Evolutionary conservation across 441 rosid species (phyloP), one percentile per base, ranked within the genome.

Genomic region (Populus hybrid): DNA sequence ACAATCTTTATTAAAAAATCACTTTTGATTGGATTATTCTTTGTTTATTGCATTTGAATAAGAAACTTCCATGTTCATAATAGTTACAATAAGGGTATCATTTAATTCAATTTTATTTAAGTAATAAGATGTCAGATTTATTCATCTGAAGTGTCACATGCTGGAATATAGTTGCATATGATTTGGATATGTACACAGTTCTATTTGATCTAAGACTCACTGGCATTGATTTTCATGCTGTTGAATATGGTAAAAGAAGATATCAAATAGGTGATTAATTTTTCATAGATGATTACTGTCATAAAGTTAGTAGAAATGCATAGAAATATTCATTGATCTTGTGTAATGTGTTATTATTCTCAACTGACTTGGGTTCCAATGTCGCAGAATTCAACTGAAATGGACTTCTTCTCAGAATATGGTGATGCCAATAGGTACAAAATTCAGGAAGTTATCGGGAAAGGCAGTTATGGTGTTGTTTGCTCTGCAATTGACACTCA

Each of bases 381-480:
- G 75, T 70, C 83, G 76, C 91, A 94, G 97, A 87, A 83, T 79
- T 77, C 86, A 72, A 82, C 88, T 61, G 95, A 88, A 78, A 76
- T 88, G 82, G 96, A 90, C 24, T 92, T 96, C 82, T 93, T 96
- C 90, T 87, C 98, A 0, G 98, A 92, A 84, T 94, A 93, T 73
- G 98, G 96, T 20, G 99, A 96, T 83, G 94, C 94, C 21, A 94
- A 86, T 79, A 87, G 94, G 74, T 93, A 94, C 61, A 86, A 82
- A 83, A 87, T 91, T 78, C 89, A 87, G 71, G 97, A 94, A 88
- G 92, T 91, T 29, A 85, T 93, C 69, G 98, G 98, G 16, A 94
- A 91, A 83, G 98, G 98, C 81, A 93, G 98, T 85, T 94, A 94
- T 73, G 98, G 95, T 23, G 90, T 93, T 77, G 98, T 94, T 69